These are phyloP conservation scores for Lactarius pseudohatsudake DNA, from an alignment of 768 basidiomycete genomes.

Conservation along the genomic window DNA sequence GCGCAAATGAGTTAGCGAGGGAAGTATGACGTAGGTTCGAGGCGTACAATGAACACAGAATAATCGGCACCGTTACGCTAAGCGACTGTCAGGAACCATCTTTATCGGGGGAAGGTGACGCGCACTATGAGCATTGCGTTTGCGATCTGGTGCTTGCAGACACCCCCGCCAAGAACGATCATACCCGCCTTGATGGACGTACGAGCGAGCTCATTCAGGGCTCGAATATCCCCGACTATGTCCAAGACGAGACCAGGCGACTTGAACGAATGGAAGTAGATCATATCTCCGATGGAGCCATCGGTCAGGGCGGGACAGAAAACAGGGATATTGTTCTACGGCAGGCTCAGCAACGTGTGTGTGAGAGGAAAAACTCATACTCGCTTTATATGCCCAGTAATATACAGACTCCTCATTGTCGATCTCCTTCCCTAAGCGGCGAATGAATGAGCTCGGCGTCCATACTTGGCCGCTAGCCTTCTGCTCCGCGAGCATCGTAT, in stretches of 20 bases:
- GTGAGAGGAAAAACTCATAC: constrained; percentile 34
- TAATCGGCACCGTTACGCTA: constrained; percentile 98
- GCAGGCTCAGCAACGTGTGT: constrained; percentile 31
- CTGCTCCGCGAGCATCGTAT: constrained; percentile 89
- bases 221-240: constrained; percentile 92
- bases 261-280: constrained; percentile 97
- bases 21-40: constrained; percentile 1
- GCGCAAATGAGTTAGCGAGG: constrained; percentile 4
- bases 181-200: constrained; percentile 93
- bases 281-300: constrained; percentile 98
- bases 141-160: constrained; percentile 99
- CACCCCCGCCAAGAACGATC: constrained; percentile 97
- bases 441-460: constrained; percentile 94
- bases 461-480: constrained; percentile 65
- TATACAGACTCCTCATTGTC: constrained; percentile 96
- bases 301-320: constrained; percentile 99
- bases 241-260: constrained; percentile 84
- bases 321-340: constrained; percentile 94
- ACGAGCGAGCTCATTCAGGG: constrained; percentile 85
- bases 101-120: constrained; percentile 32
- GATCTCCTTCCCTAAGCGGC: constrained; percentile 94
- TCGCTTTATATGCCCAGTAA: constrained; percentile 99
- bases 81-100: constrained; percentile 16
- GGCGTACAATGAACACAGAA: constrained; percentile 87
- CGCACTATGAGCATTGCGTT: constrained; percentile 97